Evolutionary conservation across 108 stramenopile genomes (phyloP).

Genomic region (Cyclotella kingstonii): DNA sequence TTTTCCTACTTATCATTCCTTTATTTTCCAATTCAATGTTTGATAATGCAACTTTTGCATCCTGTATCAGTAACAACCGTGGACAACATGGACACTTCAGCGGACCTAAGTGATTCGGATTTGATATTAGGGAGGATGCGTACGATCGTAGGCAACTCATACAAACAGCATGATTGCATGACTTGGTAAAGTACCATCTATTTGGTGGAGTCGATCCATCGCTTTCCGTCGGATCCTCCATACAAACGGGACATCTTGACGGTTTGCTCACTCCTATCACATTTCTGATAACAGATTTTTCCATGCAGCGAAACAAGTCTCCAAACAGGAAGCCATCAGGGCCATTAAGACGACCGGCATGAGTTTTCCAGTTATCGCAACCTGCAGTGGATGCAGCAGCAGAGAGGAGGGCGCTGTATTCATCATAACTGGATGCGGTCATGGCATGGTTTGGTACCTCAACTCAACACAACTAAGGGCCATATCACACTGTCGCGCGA

Average conservation of each 20-base stretch:
- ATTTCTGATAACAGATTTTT: slow-evolving; percentile 22
- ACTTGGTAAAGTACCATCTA: slow-evolving; percentile 57
- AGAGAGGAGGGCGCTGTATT: slow-evolving; percentile 37
- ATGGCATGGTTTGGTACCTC: too few species aligned
- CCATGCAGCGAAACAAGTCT: slow-evolving; percentile 25
- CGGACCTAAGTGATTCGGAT: slow-evolving; percentile 57
- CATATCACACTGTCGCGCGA: too few species aligned
- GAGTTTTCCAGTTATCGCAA: slow-evolving; percentile 32
- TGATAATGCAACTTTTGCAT: slow-evolving; percentile 56
- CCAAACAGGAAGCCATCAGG: slow-evolving; percentile 32
- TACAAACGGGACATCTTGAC: slow-evolving; percentile 36
- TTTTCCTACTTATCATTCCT: background rate
- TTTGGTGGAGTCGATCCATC: slow-evolving; percentile 1
- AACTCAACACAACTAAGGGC: too few species aligned
- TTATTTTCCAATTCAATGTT: background rate
- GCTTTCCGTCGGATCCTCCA: slow-evolving; percentile 22
- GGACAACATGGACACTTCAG: slow-evolving; percentile 70
- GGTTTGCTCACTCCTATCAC: slow-evolving; percentile 11
- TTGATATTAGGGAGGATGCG: slow-evolving; percentile 49
- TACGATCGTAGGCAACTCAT: slow-evolving; percentile 54
- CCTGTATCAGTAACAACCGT: slow-evolving; percentile 42
- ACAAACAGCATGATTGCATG: slow-evolving; percentile 65
- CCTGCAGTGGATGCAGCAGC: slow-evolving; percentile 42
- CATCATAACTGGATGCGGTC: background rate
- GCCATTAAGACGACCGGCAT: slow-evolving; percentile 24